These are phyloP conservation scores for Carallia brachiata DNA, from an alignment of 345 rosid genomes.

Conservation along the genomic window DNA sequence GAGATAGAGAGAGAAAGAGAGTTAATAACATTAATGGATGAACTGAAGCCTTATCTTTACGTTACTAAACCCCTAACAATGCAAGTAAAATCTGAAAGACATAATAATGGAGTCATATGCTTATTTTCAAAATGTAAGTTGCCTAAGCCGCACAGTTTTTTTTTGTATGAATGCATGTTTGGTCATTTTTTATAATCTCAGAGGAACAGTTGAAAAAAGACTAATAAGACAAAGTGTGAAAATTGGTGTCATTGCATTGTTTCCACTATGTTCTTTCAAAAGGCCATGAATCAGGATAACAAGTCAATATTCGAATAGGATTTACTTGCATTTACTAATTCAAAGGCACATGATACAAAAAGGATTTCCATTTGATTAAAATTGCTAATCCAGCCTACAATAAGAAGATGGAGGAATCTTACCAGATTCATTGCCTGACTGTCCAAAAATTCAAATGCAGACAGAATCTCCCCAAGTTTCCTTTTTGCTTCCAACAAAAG, in stretches of 20 bases:
- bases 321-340: neutral
- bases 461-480: constrained; percentile 90
- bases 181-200: neutral
- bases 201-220: neutral
- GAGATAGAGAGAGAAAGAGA: no score
- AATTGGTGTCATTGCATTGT: neutral
- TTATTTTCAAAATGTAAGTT: neutral
- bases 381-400: neutral
- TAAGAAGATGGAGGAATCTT: constrained; percentile 1
- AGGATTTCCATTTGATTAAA: neutral
- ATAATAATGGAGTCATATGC: neutral
- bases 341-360: neutral
- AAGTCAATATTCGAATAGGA: neutral
- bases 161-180: no score
- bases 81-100: neutral
- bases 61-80: neutral
- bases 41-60: no score
- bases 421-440: constrained; percentile 70
- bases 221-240: neutral
- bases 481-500: constrained; percentile 78
- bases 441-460: constrained; percentile 93
- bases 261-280: neutral
- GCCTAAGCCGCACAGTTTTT: no score
- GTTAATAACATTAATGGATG: no score
- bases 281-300: neutral